Evolutionary conservation across 176 grass and related monocot species (phyloP).

Genomic region (Juncus inflexus): DNA sequence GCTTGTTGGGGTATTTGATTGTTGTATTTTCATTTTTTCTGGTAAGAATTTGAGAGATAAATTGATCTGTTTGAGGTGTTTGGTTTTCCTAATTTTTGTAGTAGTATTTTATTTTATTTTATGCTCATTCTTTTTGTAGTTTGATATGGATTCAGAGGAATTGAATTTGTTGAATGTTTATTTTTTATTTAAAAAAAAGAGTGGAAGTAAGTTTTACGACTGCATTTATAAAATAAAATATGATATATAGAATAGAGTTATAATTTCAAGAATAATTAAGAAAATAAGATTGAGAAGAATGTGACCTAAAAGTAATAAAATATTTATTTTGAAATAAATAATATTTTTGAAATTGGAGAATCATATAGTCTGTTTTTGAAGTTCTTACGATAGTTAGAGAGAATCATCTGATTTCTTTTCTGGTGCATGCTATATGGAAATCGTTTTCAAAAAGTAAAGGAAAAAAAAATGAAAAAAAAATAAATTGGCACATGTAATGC

Average conservation of each 20-base stretch:
- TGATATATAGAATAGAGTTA: too few species aligned
- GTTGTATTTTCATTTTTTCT: conserved; percentile 16
- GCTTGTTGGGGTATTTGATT: conserved; percentile 16
- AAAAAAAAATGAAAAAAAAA: not conserved
- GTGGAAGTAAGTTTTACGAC: too few species aligned
- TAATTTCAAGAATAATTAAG: too few species aligned
- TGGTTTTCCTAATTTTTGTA: conserved; percentile 14
- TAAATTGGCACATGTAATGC: conserved; percentile 12
- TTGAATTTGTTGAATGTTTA: not conserved
- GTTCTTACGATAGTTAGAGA: too few species aligned
- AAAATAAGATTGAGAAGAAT: too few species aligned
- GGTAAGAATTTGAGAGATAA: conserved; percentile 21
- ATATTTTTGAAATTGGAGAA: too few species aligned
- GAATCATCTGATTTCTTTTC: too few species aligned
- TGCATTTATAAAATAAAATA: too few species aligned
- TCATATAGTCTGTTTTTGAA: too few species aligned
- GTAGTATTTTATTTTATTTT: conserved; percentile 12
- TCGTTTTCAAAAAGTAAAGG: conserved; percentile 1
- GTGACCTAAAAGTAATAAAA: too few species aligned
- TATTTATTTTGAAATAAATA: too few species aligned
- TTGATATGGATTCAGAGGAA: conserved; percentile 6
- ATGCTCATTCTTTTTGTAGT: conserved; percentile 20
- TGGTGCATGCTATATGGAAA: conserved; percentile 2
- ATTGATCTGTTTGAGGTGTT: conserved; percentile 2
- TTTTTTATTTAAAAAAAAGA: too few species aligned